phyloP scores from a whole-genome alignment of 2,329 filamentous ascomycete species.

The Teratosphaeria zuluensis region DNA sequence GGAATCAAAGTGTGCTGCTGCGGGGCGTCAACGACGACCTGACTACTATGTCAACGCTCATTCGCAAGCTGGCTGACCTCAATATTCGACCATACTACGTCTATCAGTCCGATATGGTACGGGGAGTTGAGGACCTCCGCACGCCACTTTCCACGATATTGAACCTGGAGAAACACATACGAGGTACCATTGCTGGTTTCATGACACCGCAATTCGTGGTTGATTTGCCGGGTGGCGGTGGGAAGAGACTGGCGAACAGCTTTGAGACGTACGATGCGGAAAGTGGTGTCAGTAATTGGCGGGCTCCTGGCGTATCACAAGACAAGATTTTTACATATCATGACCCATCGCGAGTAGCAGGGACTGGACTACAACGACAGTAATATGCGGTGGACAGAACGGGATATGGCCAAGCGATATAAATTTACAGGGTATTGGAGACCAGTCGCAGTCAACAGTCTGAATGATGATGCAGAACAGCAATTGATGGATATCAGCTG shows the following conservation, averaged over 20 bases:
- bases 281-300: slow-evolving; percentile 47
- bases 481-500: background rate
- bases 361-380: background rate
- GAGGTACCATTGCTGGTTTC: slow-evolving; percentile 53
- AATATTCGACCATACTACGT: slow-evolving; percentile 55
- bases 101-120: slow-evolving; percentile 56
- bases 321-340: slow-evolving; percentile 45
- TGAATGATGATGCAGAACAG: background rate
- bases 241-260: slow-evolving; percentile 50
- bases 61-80: slow-evolving; percentile 46
- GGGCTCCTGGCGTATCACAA: slow-evolving; percentile 45
- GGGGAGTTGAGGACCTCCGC: slow-evolving; percentile 51
- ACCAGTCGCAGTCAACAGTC: background rate
- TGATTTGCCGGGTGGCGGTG: slow-evolving; percentile 54
- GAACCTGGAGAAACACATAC: slow-evolving; percentile 47
- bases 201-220: slow-evolving; percentile 54
- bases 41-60: slow-evolving; percentile 44
- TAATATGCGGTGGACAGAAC: background rate
- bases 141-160: slow-evolving; percentile 52
- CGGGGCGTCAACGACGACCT: slow-evolving; percentile 50
- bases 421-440: background rate
- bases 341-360: slow-evolving; percentile 27
- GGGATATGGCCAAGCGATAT: background rate
- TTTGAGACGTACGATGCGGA: slow-evolving; percentile 44
- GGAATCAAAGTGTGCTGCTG: slow-evolving; percentile 53